Percentiles rank a stretch among this genome's conserved stretches.
phyloP scores from a whole-genome alignment of 371 early-diverging fungal species.

The Mucor circinelloides region DNA sequence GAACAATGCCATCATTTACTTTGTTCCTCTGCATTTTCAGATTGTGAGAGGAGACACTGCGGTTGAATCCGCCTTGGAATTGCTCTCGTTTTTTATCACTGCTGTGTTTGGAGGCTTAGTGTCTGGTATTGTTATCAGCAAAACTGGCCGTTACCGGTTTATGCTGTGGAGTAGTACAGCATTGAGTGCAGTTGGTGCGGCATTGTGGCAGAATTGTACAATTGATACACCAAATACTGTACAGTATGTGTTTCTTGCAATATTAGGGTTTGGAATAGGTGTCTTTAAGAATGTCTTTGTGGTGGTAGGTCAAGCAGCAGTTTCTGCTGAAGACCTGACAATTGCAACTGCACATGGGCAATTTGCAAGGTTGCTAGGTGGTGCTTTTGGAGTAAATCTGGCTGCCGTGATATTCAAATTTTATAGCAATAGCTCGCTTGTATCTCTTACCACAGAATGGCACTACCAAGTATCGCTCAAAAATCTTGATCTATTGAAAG shows the following conservation, averaged over 20 bases:
- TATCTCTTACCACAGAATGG: background rate
- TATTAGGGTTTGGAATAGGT: constrained; percentile 62
- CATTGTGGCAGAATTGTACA: constrained; percentile 51
- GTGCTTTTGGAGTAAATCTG: constrained; percentile 70
- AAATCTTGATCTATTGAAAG: background rate
- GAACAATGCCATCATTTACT: constrained; percentile 48
- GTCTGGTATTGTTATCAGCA: constrained; percentile 52
- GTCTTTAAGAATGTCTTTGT: constrained; percentile 41
- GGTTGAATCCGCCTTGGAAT: constrained; percentile 59
- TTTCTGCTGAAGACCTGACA: background rate
- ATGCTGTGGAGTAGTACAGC: constrained; percentile 55
- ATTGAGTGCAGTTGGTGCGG: constrained; percentile 49
- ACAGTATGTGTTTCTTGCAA: constrained; percentile 44
- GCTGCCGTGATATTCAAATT: constrained; percentile 58
- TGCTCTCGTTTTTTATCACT: constrained; percentile 66
- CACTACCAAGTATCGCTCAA: background rate
- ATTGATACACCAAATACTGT: constrained; percentile 25
- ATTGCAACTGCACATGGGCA: constrained; percentile 19
- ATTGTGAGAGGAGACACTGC: constrained; percentile 58
- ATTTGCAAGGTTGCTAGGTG: constrained; percentile 69
- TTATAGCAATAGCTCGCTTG: constrained; percentile 14
- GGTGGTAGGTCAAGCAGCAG: constrained; percentile 22
- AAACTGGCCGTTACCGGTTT: constrained; percentile 22
- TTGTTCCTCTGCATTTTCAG: constrained; percentile 64
- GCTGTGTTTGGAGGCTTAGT: constrained; percentile 53